A percentile compares a stretch with the other conserved stretches of the same genome.
Evolutionary conservation across 2,329 filamentous ascomycete species (phyloP).

Genomic region (Sporothrix pallida): DNA sequence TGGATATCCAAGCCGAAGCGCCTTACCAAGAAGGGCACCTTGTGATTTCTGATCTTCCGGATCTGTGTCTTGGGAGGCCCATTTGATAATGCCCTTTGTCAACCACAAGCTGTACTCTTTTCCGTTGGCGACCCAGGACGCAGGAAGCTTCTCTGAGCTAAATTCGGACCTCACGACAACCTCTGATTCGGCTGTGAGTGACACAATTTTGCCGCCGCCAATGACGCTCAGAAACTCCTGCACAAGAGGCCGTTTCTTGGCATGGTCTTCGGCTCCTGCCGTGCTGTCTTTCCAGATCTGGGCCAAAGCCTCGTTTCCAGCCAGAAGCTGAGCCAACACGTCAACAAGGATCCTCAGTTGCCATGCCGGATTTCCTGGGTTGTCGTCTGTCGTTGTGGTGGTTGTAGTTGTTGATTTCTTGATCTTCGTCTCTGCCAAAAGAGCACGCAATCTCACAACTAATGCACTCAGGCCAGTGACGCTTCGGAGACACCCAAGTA

Average conservation of each 20-base stretch:
- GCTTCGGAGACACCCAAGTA: slow-evolving; percentile 72
- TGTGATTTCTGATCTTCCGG: slow-evolving; percentile 50
- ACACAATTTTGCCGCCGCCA: slow-evolving; percentile 57
- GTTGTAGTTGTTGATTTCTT: slow-evolving; percentile 45
- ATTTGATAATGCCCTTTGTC: slow-evolving; percentile 64
- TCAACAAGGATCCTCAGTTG: slow-evolving; percentile 54
- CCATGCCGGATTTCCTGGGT: slow-evolving; percentile 46
- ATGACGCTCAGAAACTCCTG: slow-evolving; percentile 56
- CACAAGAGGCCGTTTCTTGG: slow-evolving; percentile 46
- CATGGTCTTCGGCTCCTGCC: slow-evolving; percentile 31
- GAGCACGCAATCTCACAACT: slow-evolving; percentile 68
- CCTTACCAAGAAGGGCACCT: slow-evolving; percentile 60
- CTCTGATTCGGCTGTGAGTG: slow-evolving; percentile 62
- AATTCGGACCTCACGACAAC: slow-evolving; percentile 51
- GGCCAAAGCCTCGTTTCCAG: slow-evolving; percentile 46
- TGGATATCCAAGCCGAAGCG: slow-evolving; percentile 73
- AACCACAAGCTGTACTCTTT: slow-evolving; percentile 73
- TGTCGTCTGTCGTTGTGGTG: slow-evolving; percentile 37
- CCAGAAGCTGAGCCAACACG: slow-evolving; percentile 52
- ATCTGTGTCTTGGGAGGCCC: slow-evolving; percentile 45
- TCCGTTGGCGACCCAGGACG: slow-evolving; percentile 68
- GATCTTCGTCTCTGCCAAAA: slow-evolving; percentile 59
- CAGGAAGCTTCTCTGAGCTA: not conserved
- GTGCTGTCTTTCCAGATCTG: slow-evolving; percentile 48
- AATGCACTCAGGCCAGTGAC: slow-evolving; percentile 80